Base-by-base conservation (phyloP, 2,329 filamentous ascomycete species). In the Drechslerella coelobrocha region DNA sequence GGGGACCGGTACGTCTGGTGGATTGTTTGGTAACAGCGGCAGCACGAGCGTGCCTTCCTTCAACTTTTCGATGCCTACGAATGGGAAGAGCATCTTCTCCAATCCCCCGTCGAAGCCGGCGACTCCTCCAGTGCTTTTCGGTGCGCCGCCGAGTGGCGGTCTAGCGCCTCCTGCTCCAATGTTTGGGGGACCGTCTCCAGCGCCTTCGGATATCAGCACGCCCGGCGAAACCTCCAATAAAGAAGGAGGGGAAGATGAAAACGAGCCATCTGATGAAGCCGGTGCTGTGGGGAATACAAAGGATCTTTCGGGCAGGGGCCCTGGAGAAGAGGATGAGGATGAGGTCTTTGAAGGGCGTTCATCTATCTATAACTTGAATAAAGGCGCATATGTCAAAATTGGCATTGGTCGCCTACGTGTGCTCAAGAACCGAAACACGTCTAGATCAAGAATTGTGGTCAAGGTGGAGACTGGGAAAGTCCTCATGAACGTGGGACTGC, bases 271-370 rank as follows among this genome's bases (percentile, higher is more conserved):
- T 2, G 73, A 74, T 45, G 62, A 72, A 24, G 68, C 72, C 9
- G 61, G 60, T 12, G 59, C 61, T 17, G 43, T 60, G n/a, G 51
- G 61, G 6, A 63, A 55, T 23, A 51, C 51, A 7, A 55, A 63
- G 2, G 74, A 76, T 54, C 60, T 76, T 2, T 74, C 74, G 0
- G 68, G 68, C 1, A 62, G 68, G 21, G 74, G 75, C 0, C 74
- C 74, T 21, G 75, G 75, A 10, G 75, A 76, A 50, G 75, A 76
- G 34, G 74, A 76, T 7, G 75, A 76, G 52, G 75, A 76, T 21
- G 62, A 72, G 2, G 23, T 73, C 19, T 76, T 73, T 50, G 59
- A 74, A 34, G 68, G 73, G 6, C 72, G 73, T 2, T 72, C 73
- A 6, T 72, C 75, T 6, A 68, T 76, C 17, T 76, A 76, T 52